Evolutionary conservation across 2,329 filamentous ascomycete genomes (phyloP).

Genomic region (Blastomyces percursus): DNA sequence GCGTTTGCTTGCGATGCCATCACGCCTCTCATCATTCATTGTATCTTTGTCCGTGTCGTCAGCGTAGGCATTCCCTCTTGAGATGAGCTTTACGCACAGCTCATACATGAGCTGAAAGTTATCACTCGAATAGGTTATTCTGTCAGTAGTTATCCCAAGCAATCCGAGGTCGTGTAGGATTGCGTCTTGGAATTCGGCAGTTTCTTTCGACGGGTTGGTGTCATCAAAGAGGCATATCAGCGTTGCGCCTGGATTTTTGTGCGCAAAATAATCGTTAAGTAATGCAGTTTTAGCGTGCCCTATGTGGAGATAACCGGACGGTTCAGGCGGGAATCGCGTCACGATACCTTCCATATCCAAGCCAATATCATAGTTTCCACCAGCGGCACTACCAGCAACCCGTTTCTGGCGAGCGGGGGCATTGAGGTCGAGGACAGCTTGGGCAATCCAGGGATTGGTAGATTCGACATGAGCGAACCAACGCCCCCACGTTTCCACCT

Average conservation of each 20-base stretch:
- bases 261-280: conserved; percentile 25
- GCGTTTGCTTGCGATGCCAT: conserved; percentile 63
- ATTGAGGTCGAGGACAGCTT: conserved; percentile 58
- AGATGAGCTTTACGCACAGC: conserved; percentile 65
- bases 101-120: conserved; percentile 82
- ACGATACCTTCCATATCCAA: conserved; percentile 81
- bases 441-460: conserved; percentile 63
- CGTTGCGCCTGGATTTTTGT: conserved; percentile 44
- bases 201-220: conserved; percentile 87
- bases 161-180: conserved; percentile 77
- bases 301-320: conserved; percentile 43
- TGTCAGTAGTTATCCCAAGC: conserved; percentile 74
- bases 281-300: conserved; percentile 25
- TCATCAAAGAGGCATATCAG: conserved; percentile 81
- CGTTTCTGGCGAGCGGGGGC: conserved; percentile 60
- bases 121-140: conserved; percentile 73
- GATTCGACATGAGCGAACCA: conserved; percentile 86
- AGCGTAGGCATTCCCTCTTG: conserved; percentile 69
- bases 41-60: conserved; percentile 77
- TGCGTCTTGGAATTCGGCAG: conserved; percentile 79
- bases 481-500: conserved; percentile 61
- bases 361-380: conserved; percentile 79
- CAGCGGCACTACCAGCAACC: conserved; percentile 58
- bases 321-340: conserved; percentile 86
- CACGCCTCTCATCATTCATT: conserved; percentile 68